phyloP scores from a whole-genome alignment of 2,329 filamentous ascomycete genomes.

The Spiromastix sp. region DNA sequence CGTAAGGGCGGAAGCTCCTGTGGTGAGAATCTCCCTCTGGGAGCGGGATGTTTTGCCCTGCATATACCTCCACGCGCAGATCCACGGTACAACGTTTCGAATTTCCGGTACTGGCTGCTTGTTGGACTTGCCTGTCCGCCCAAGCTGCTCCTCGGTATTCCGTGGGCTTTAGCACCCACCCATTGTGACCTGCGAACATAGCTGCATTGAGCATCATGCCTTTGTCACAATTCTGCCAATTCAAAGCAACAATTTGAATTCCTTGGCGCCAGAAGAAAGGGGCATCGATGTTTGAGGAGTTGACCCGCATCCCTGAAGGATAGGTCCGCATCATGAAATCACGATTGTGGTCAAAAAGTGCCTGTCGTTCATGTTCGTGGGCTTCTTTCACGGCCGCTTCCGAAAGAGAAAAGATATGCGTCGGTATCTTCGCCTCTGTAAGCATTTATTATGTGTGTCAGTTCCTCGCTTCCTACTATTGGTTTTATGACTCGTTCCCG shows the following conservation, averaged over 20 bases:
- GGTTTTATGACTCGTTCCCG: not conserved
- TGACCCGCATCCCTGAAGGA: constrained; percentile 69
- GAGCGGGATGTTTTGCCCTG: constrained; percentile 65
- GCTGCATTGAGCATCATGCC: constrained; percentile 94
- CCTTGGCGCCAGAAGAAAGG: constrained; percentile 78
- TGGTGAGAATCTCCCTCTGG: constrained; percentile 44
- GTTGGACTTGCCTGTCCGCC: constrained; percentile 25
- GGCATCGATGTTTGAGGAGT: constrained; percentile 80
- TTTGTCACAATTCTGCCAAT: constrained; percentile 86
- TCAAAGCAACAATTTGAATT: constrained; percentile 82
- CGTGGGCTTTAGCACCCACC: constrained; percentile 76
- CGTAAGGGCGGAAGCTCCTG: constrained; percentile 58
- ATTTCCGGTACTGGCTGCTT: constrained; percentile 21
- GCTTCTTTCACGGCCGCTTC: constrained; percentile 58
- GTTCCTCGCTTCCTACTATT: not conserved
- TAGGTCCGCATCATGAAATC: constrained; percentile 79
- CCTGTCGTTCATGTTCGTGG: constrained; percentile 41
- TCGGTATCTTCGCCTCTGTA: constrained; percentile 42
- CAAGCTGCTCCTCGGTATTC: constrained; percentile 47
- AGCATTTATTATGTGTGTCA: not conserved
- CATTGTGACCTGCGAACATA: constrained; percentile 73
- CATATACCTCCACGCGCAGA: constrained; percentile 62
- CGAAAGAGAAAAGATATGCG: constrained; percentile 55
- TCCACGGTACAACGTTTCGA: constrained; percentile 46
- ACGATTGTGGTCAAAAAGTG: constrained; percentile 72